Conservation (phyloP, 2,329 filamentous ascomycete species). For the Sporothrix variecibatus region DNA sequence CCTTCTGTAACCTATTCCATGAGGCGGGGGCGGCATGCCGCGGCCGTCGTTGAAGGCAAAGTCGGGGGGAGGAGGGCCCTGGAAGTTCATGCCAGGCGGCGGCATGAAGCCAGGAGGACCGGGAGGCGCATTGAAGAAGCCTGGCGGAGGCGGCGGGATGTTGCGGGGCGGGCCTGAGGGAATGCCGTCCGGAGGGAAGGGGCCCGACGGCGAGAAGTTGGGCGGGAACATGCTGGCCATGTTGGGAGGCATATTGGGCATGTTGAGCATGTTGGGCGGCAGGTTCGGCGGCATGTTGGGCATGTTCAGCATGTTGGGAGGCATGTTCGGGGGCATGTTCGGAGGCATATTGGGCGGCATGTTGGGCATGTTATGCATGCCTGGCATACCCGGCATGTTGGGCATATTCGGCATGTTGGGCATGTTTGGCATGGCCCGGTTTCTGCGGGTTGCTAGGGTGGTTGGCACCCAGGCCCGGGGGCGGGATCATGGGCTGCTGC, state of each 20-base stretch:
- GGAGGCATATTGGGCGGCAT: constrained; percentile 24
- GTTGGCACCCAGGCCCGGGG: constrained; percentile 52
- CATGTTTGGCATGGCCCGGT: constrained; percentile 50
- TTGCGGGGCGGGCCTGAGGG: constrained; percentile 52
- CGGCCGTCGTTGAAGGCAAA: constrained; percentile 55
- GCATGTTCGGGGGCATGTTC: constrained; percentile 25
- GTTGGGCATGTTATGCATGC: constrained; percentile 42
- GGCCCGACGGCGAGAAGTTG: constrained; percentile 54
- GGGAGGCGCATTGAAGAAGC: constrained; percentile 48
- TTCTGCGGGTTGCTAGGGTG: constrained; percentile 33
- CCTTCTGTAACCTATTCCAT: constrained; percentile 29
- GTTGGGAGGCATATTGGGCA: constrained; percentile 27
- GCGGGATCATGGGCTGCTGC: constrained; percentile 60
- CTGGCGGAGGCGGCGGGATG: constrained; percentile 59
- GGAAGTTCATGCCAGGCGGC: constrained; percentile 58
- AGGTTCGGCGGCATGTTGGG: constrained; percentile 27
- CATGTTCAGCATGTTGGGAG: constrained; percentile 28
- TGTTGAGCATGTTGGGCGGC: constrained; percentile 23
- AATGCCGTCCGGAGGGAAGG: constrained; percentile 53
- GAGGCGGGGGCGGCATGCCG: constrained; percentile 35
- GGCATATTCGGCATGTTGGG: constrained; percentile 22
- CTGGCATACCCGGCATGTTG: constrained; percentile 19
- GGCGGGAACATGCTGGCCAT: constrained; percentile 49
- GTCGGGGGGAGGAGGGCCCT: constrained; percentile 53
- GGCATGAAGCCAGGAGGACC: constrained; percentile 54